Evolutionary conservation across 139 green algal genomes (phyloP), one percentile per base, ranked within the genome.

Genomic region (Yamagishiella unicocca): DNA sequence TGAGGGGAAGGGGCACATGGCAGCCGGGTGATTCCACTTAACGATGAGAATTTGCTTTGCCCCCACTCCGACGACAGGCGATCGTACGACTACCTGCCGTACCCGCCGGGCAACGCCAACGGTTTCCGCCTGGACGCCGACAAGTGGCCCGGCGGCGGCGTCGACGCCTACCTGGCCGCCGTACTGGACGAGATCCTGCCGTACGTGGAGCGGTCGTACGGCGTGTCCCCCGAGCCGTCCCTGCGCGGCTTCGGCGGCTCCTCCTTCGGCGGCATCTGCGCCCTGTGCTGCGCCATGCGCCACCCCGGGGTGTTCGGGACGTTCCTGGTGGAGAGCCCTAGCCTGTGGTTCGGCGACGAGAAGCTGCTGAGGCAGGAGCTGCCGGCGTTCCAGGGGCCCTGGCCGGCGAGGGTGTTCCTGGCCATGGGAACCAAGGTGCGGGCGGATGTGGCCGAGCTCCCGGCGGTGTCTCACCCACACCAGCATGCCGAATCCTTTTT

Each of bases 231-330:
- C 2, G 70, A 83, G 22, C 75, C 92, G 0, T 21, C 78, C 0
- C n/a, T 87, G 35, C 82, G 89, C 58, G 68, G 66, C 0, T 90
- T 94, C 81, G 93, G 88, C 0, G 93, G 93, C 50, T 91, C 88
- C 46, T 93, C 87, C 73, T 94, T 95, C 75, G 92, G 92, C n/a
- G 92, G 92, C 70, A 89, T 95, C 58, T 88, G 77, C 50, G 78
- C 90, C 2, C 88, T 95, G 22, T 84, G 67, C 31, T 27, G 4
- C 14, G 85, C 64, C 27, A n/a, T 62, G 46, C 84, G 58, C 4
- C 81, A 58, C 37, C 78, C 81, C n/a, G 81, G 77, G 45, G 78
- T 84, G n/a, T 94, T 93, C 81, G 88, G 79, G 27, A 53, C 74
- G 6, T 40, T 85, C 4, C 81, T 94, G 53, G 90, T 93, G 67